Conservation (phyloP, 1,284 basidiomycete species). For the Bondarzewia mesenterica region DNA sequence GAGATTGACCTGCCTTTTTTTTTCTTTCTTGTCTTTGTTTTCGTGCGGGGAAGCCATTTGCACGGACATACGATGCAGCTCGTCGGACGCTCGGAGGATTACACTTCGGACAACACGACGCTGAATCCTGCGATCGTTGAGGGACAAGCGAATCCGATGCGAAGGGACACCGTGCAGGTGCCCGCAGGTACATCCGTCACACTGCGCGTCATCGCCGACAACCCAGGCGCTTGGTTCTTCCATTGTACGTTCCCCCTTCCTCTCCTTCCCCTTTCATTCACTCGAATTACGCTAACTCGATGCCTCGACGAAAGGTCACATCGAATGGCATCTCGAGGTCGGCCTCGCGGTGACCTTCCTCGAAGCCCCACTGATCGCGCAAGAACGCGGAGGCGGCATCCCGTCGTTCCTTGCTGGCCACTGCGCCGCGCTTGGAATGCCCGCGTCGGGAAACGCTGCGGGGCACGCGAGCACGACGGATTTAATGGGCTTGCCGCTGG, state of each 20-base stretch:
- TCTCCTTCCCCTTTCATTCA: neutral
- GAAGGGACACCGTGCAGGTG: slow-evolving; percentile 73
- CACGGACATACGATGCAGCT: slow-evolving; percentile 82
- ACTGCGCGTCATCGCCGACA: slow-evolving; percentile 67
- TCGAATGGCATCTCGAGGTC: slow-evolving; percentile 75
- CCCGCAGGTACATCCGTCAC: slow-evolving; percentile 54
- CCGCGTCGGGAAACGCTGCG: slow-evolving; percentile 73
- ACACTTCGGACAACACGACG: slow-evolving; percentile 66
- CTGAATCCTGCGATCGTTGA: slow-evolving; percentile 79
- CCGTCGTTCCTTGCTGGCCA: slow-evolving; percentile 48
- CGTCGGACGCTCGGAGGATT: slow-evolving; percentile 64
- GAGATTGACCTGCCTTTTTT: neutral
- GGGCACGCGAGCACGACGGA: slow-evolving; percentile 60
- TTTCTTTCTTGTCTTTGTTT: neutral
- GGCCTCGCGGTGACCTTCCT: slow-evolving; percentile 76
- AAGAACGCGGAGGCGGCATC: slow-evolving; percentile 34
- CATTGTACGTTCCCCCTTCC: slow-evolving; percentile 45
- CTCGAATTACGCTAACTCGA: neutral
- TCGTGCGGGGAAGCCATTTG: slow-evolving; percentile 45
- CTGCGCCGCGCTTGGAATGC: slow-evolving; percentile 54
- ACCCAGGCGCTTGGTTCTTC: slow-evolving; percentile 81
- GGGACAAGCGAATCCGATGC: slow-evolving; percentile 75
- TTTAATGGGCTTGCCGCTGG: slow-evolving; percentile 50
- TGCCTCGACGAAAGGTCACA: slow-evolving; percentile 43
- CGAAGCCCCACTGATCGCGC: slow-evolving; percentile 63